Percentiles rank a stretch among this genome's conserved stretches.
phyloP scores from a whole-genome alignment of 2,329 filamentous ascomycete genomes.

The Sordariomycetes sp. region DNA sequence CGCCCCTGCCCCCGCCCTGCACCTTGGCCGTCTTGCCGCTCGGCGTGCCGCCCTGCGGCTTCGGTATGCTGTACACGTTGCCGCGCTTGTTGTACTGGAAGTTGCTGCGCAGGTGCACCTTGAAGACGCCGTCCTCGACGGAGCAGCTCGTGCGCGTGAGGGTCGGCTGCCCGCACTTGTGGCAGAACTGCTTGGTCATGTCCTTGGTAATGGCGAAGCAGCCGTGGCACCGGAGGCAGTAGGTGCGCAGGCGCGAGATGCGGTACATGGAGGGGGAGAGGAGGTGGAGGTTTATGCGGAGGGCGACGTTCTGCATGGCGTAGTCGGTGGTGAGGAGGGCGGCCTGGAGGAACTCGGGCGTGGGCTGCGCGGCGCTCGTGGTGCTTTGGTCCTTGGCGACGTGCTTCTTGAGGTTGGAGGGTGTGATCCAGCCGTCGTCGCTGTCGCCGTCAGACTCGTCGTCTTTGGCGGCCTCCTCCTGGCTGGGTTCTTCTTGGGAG shows the following conservation, averaged over 20 bases:
- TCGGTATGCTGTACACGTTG: slow-evolving; percentile 86
- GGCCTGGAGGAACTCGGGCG: slow-evolving; percentile 62
- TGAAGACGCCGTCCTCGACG: slow-evolving; percentile 72
- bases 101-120: slow-evolving; percentile 81
- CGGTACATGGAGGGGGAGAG: slow-evolving; percentile 69
- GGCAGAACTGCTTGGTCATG: slow-evolving; percentile 85
- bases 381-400: slow-evolving; percentile 45
- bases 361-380: slow-evolving; percentile 33
- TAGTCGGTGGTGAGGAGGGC: slow-evolving; percentile 93
- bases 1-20: slow-evolving; percentile 68
- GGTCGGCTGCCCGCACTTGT: slow-evolving; percentile 78
- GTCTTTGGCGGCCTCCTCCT: slow-evolving; percentile 8
- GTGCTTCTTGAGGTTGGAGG: slow-evolving; percentile 78
- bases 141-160: slow-evolving; percentile 78
- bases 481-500: not conserved
- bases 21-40: slow-evolving; percentile 62
- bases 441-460: slow-evolving; percentile 32
- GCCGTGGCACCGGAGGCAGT: slow-evolving; percentile 85
- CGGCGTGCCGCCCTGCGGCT: slow-evolving; percentile 70
- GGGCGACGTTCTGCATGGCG: slow-evolving; percentile 93
- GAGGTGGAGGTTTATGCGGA: slow-evolving; percentile 90
- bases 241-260: slow-evolving; percentile 77
- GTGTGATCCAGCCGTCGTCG: slow-evolving; percentile 84
- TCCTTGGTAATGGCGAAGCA: slow-evolving; percentile 81
- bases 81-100: slow-evolving; percentile 95